phyloP scores from a whole-genome alignment of 2,329 filamentous ascomycete genomes.

The Hortaea werneckii region DNA sequence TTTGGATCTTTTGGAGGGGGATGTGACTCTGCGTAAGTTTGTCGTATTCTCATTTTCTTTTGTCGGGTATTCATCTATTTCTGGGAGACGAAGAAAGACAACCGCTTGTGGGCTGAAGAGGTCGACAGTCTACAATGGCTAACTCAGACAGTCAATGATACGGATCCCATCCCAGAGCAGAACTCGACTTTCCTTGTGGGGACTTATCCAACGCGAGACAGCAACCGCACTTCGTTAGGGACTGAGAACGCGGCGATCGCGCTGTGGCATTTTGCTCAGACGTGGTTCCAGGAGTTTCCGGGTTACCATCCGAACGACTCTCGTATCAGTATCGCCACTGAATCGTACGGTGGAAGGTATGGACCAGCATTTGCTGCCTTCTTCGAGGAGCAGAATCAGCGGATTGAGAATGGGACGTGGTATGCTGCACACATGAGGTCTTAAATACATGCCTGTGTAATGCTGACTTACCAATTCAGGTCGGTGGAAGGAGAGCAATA shows the following conservation, averaged over 20 bases:
- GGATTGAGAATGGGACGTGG: not conserved
- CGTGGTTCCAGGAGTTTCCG: slow-evolving; percentile 54
- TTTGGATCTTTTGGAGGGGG: slow-evolving; percentile 17
- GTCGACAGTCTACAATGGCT: no score
- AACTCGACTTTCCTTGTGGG: slow-evolving; percentile 43
- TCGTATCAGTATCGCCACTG: slow-evolving; percentile 40
- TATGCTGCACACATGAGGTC: not conserved
- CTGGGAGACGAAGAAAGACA: no score
- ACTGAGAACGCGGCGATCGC: slow-evolving; percentile 45
- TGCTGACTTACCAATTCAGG: not conserved
- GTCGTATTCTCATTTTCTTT: no score
- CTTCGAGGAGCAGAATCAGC: slow-evolving; percentile 27
- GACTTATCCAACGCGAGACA: slow-evolving; percentile 39
- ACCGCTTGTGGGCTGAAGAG: no score
- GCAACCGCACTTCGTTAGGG: slow-evolving; percentile 37
- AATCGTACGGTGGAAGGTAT: slow-evolving; percentile 52
- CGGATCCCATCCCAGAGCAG: no score
- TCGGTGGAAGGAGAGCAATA: not conserved
- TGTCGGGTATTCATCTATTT: no score
- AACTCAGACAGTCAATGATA: no score
- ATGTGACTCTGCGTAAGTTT: slow-evolving; percentile 1
- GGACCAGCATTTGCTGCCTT: slow-evolving; percentile 50
- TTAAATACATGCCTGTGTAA: not conserved
- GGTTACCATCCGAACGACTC: slow-evolving; percentile 50
- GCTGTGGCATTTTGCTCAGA: slow-evolving; percentile 51